Base-by-base conservation (phyloP, 2,329 filamentous ascomycete genomes). In the Metarhizium guizhouense region DNA sequence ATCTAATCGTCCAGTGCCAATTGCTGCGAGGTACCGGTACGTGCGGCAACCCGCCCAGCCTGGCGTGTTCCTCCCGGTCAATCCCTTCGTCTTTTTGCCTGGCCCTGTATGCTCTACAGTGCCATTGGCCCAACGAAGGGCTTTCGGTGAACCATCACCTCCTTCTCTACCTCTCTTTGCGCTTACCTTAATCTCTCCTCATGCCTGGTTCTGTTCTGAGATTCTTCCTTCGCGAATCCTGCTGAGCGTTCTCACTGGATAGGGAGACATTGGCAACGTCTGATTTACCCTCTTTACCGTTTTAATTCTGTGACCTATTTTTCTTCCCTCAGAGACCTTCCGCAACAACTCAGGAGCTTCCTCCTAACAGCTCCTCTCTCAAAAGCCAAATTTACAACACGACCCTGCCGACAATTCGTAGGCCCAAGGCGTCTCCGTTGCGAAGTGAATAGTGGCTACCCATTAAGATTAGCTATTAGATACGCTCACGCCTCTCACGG, bases 221-320 rank as follows among this genome's bases (percentile, higher is more conserved):
- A 32, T 45, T 42, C 43, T 50, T 45, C 40, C 53, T 53, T 49
- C 40, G 25, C 43, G 42, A 25, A 55, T 49, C 54, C 55, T 54
- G 36, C 52, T 56, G 16, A 54, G 14, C 43, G 55, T 62, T 61
- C 60, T 64, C 42, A 58, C 61, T 62, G 49, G 62, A 61, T 58
- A 63, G 60, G 65, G 60, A 65, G 62, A 63, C 36, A 56, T 49
- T 47, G 55, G 42, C 50, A n/a, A 51, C 43, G 57, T 53, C 62
- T 58, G 45, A 56, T 56, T 65, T 61, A 58, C 58, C 59, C 60
- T 59, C 58, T 52, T 52, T 45, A 49, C 36, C 8, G 43, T 55
- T 50, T 50, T 47, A 51, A 53, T 57, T 55, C 53, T 47, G 32
- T 40, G 47, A 36, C 61, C 57, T 57, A 47, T 54, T 56, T 57